Conservation (phyloP, 139 green algal genomes). For the Eudorina sp. region DNA sequence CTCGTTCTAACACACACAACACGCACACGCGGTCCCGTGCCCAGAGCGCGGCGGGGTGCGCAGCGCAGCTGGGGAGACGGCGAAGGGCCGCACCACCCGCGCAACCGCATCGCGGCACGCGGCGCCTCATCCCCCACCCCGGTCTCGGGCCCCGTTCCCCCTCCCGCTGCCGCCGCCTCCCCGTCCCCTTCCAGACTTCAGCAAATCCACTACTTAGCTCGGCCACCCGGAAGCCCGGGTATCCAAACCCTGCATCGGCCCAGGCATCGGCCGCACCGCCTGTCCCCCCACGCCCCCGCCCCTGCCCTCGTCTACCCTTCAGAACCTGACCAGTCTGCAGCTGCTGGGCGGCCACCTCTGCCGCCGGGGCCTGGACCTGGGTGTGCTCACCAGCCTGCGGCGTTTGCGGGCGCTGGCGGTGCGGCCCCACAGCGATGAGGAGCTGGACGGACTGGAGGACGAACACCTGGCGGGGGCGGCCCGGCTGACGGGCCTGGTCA, state of each 20-base stretch:
- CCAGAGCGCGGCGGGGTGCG: too few relatives aligned
- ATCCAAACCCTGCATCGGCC: too few relatives aligned
- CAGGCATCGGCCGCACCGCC: too few relatives aligned
- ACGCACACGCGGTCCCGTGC: too few relatives aligned
- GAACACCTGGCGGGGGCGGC: not conserved
- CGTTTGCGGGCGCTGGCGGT: not conserved
- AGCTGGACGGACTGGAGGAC: conserved; percentile 37
- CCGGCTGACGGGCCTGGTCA: conserved; percentile 11
- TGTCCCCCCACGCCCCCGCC: not conserved
- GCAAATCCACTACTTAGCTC: too few relatives aligned
- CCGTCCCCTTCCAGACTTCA: too few relatives aligned
- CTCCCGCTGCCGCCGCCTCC: too few relatives aligned
- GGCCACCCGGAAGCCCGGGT: too few relatives aligned
- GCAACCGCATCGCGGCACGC: too few relatives aligned
- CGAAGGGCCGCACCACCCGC: not conserved
- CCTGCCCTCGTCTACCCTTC: not conserved
- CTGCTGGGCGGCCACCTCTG: not conserved
- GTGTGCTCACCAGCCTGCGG: conserved; percentile 31
- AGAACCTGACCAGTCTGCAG: conserved; percentile 22
- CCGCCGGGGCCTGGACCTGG: conserved; percentile 4
- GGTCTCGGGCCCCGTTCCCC: too few relatives aligned
- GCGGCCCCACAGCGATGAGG: conserved; percentile 3
- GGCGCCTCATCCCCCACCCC: not conserved
- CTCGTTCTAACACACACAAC: too few relatives aligned
- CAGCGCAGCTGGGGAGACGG: not conserved